These are phyloP conservation scores for Teratosphaeria nubilosa DNA, from an alignment of 2,329 filamentous ascomycete genomes.

Conservation along the genomic window DNA sequence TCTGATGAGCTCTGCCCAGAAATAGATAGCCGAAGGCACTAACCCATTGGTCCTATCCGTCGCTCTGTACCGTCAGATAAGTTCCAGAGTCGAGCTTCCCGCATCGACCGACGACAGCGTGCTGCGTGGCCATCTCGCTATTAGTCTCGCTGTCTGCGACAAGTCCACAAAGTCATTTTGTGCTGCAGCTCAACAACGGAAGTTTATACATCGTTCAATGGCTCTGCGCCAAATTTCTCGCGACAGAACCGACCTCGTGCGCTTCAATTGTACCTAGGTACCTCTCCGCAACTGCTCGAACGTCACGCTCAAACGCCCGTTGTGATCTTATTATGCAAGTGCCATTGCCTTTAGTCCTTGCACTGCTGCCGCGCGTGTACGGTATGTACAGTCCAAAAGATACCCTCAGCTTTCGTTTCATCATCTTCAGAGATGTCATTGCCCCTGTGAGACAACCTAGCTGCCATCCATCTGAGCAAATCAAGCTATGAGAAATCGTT, in stretches of 20 bases:
- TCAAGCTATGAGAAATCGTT: no score
- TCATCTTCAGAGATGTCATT: no score
- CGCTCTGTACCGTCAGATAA: neutral
- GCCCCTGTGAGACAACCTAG: no score
- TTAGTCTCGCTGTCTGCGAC: no score
- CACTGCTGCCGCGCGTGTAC: no score
- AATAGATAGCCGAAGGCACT: neutral
- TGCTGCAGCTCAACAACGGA: neutral
- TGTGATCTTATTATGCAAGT: no score
- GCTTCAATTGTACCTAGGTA: neutral
- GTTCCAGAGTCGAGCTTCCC: neutral
- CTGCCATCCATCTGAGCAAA: no score
- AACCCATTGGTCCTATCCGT: neutral
- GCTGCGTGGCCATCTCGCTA: no score
- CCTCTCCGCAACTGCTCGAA: neutral
- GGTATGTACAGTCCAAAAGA: no score
- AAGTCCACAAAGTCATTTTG: neutral
- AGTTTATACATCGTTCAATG: neutral
- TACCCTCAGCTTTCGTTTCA: no score
- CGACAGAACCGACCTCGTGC: neutral
- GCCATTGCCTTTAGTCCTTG: no score
- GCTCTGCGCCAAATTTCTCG: neutral
- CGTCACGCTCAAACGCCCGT: neutral
- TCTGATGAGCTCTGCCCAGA: neutral
- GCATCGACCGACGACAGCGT: neutral